A percentile compares a stretch with the other conserved stretches of the same genome.
phyloP scores from a whole-genome alignment of 2,329 filamentous ascomycete genomes.

The Plectosphaerella plurivora region DNA sequence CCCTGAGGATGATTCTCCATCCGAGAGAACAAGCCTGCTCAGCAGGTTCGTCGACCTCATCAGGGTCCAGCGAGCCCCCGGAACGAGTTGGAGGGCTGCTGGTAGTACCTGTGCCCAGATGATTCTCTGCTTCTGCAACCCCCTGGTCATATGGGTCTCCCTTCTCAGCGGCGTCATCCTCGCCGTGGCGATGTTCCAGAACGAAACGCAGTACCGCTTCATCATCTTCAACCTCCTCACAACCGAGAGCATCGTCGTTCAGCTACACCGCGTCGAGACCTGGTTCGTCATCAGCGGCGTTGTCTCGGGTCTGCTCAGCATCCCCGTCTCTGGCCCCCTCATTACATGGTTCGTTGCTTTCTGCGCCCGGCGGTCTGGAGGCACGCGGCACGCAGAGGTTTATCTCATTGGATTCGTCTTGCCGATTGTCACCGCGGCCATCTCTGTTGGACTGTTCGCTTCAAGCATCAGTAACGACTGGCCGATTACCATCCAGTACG shows the following conservation, averaged over 20 bases:
- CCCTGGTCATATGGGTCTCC: slow-evolving; percentile 20
- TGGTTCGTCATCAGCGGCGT: slow-evolving; percentile 4
- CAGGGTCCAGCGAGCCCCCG: slow-evolving; percentile 8
- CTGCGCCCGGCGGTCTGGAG: slow-evolving; percentile 16
- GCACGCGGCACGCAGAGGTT: slow-evolving; percentile 19
- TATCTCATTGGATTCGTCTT: slow-evolving; percentile 18
- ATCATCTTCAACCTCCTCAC: slow-evolving; percentile 8
- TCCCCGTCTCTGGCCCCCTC: slow-evolving; percentile 11
- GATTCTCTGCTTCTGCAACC: slow-evolving; percentile 18
- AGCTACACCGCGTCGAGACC: slow-evolving; percentile 4
- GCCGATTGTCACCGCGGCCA: slow-evolving; percentile 12
- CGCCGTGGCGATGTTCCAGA: slow-evolving; percentile 16
- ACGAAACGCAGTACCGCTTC: slow-evolving; percentile 10
- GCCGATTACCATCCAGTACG: slow-evolving; percentile 11
- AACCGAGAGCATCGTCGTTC: slow-evolving; percentile 11
- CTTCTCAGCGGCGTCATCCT: slow-evolving; percentile 19
- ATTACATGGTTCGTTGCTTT: slow-evolving; percentile 14
- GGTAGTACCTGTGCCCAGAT: slow-evolving; percentile 15
- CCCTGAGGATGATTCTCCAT: not conserved
- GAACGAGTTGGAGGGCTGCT: slow-evolving; percentile 9
- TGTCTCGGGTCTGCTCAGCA: slow-evolving; percentile 9
- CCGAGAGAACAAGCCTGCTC: not conserved
- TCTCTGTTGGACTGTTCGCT: slow-evolving; percentile 14
- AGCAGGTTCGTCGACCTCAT: not conserved
- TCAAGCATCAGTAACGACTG: slow-evolving; percentile 8